phyloP scores from a whole-genome alignment of 2,329 filamentous ascomycete genomes.

The Chaetomium sp. region DNA sequence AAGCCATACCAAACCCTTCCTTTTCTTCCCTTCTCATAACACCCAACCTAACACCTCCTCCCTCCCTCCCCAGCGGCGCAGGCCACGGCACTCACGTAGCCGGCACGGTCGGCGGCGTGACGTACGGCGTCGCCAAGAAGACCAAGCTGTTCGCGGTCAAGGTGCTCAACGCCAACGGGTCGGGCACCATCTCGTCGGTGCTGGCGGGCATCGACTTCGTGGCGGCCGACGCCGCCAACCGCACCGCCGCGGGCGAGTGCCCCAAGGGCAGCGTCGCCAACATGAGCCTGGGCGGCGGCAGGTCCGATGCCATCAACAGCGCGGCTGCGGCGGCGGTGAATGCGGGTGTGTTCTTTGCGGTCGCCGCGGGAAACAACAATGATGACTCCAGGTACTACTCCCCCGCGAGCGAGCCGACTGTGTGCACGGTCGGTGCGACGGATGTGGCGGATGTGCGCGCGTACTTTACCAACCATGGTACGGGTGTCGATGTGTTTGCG shows the following conservation, averaged over 20 bases:
- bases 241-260: constrained; percentile 37
- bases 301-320: constrained; percentile 51
- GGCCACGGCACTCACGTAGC: constrained; percentile 53
- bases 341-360: constrained; percentile 54
- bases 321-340: constrained; percentile 51
- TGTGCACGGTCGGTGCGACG: constrained; percentile 57
- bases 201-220: constrained; percentile 50
- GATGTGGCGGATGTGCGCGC: constrained; percentile 41
- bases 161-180: constrained; percentile 45
- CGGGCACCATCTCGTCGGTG: constrained; percentile 44
- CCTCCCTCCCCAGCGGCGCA: constrained; percentile 35
- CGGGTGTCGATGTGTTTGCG: constrained; percentile 53
- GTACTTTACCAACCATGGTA: constrained; percentile 56
- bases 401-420: constrained; percentile 50
- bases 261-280: constrained; percentile 53
- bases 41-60: background rate
- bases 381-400: constrained; percentile 47
- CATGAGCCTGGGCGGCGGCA: constrained; percentile 57
- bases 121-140: constrained; percentile 51
- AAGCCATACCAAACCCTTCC: too few species aligned
- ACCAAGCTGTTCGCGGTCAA: constrained; percentile 49
- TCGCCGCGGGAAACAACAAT: constrained; percentile 57
- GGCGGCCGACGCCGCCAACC: constrained; percentile 40
- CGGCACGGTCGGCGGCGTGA: constrained; percentile 47
- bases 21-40: background rate